These are phyloP conservation scores for Anthracocystis setariae DNA, from an alignment of 1,284 basidiomycete genomes.

Conservation along the genomic window DNA sequence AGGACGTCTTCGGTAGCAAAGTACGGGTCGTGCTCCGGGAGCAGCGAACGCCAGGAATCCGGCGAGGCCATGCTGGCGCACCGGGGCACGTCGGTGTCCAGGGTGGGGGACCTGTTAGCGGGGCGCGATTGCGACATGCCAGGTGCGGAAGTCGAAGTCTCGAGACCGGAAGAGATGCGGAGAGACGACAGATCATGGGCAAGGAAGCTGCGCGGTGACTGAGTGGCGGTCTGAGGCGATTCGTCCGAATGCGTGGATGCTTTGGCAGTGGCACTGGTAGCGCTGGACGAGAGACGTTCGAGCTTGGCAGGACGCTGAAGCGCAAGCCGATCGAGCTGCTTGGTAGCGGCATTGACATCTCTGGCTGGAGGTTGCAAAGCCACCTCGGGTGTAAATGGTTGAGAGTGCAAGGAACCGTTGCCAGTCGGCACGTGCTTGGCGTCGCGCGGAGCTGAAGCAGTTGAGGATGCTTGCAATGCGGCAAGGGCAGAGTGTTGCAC, in stretches of 20 bases:
- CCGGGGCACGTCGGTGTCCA: conserved; percentile 10
- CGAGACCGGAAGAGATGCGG: conserved; percentile 7
- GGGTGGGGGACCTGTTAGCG: conserved; percentile 7
- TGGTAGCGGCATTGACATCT: conserved; percentile 7
- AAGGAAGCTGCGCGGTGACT: conserved; percentile 13
- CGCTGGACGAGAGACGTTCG: conserved; percentile 34
- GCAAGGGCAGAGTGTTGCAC: too few relatives aligned
- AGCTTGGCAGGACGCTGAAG: conserved; percentile 40
- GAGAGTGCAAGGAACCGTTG: conserved; percentile 1
- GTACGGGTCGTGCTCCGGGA: conserved; percentile 56
- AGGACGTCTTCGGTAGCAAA: conserved; percentile 39
- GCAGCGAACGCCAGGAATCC: conserved; percentile 55
- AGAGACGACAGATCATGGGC: conserved; percentile 12
- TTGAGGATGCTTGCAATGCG: conserved; percentile 5
- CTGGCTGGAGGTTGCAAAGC: conserved; percentile 14
- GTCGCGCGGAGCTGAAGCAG: conserved; percentile 1
- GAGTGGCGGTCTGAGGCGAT: conserved; percentile 26
- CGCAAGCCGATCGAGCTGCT: conserved; percentile 21
- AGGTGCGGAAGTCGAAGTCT: background rate
- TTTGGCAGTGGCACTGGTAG: conserved; percentile 33
- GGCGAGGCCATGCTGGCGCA: conserved; percentile 43
- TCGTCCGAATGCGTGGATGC: conserved; percentile 18
- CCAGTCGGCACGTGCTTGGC: background rate
- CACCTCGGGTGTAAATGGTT: background rate
- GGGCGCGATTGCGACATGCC: conserved; percentile 2